A percentile compares a stretch with the other conserved stretches of the same genome.
These are phyloP conservation scores for Pseudogymnoascus sp. DNA, from an alignment of 2,329 filamentous ascomycete species.

Conservation along the genomic window DNA sequence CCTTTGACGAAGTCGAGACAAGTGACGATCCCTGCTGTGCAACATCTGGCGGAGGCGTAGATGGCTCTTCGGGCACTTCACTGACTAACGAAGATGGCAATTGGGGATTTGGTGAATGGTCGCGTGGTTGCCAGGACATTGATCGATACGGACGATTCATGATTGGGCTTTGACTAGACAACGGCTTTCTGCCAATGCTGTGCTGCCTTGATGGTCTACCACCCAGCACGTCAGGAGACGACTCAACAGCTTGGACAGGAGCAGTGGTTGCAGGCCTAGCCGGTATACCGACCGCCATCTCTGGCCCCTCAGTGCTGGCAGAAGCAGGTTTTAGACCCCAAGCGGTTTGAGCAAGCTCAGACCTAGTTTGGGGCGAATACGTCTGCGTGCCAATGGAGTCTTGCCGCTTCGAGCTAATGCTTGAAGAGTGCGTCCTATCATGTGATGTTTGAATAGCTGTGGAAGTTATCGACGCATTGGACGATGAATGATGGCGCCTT, in stretches of 20 bases:
- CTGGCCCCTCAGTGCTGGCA: neutral
- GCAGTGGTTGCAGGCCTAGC: neutral
- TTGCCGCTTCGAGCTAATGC: neutral
- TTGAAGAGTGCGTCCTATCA: neutral
- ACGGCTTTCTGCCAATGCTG: neutral
- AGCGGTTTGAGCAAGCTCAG: neutral
- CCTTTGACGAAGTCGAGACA: neutral
- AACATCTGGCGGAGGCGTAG: neutral
- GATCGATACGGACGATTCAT: neutral
- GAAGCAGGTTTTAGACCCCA: neutral
- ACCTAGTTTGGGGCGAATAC: neutral
- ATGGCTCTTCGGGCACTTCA: neutral
- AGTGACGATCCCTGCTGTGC: neutral
- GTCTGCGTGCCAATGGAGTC: neutral
- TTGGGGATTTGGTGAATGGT: neutral
- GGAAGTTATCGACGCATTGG: neutral
- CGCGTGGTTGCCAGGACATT: neutral
- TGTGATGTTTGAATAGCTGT: neutral
- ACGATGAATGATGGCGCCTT: neutral
- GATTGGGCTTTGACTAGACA: neutral
- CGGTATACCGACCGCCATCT: too few relatives aligned
- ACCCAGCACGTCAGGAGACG: neutral
- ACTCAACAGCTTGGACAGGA: neutral
- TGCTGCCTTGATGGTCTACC: neutral
- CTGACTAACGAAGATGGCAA: neutral